A percentile compares a stretch with the other conserved stretches of the same genome.
Conservation (phyloP, 73 alveolate genomes). For the Durusdinium trenchii region DNA sequence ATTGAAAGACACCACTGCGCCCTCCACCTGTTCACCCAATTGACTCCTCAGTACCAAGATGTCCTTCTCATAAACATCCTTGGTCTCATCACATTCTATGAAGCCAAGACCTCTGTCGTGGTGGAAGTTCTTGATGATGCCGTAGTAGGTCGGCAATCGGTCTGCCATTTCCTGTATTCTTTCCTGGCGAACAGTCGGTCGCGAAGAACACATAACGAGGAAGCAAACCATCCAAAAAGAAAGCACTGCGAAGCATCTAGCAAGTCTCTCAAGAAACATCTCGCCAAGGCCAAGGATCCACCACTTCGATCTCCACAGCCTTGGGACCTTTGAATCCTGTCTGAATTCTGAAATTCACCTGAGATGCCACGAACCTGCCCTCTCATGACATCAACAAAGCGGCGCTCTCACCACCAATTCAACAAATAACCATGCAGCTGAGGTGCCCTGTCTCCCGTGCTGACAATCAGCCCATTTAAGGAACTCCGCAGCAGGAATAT, state of each 20-base stretch:
- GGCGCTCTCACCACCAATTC: background rate
- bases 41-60: slow-evolving; percentile 72
- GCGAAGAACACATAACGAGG: background rate
- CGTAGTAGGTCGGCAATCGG: slow-evolving; percentile 81
- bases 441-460: slow-evolving; percentile 75
- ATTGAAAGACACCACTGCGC: slow-evolving; percentile 72
- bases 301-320: slow-evolving; percentile 78
- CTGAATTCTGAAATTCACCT: slow-evolving; percentile 77
- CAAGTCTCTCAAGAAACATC: background rate
- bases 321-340: slow-evolving; percentile 88
- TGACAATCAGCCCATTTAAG: slow-evolving; percentile 59
- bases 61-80: slow-evolving; percentile 83
- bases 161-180: slow-evolving; percentile 84
- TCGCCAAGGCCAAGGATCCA: slow-evolving; percentile 26
- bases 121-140: slow-evolving; percentile 85
- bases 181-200: background rate
- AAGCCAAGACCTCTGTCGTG: slow-evolving; percentile 69
- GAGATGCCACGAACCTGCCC: background rate
- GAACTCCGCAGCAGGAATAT: slow-evolving; percentile 75
- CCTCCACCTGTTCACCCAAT: slow-evolving; percentile 56
- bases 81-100: slow-evolving; percentile 78
- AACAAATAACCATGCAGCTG: background rate
- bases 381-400: background rate
- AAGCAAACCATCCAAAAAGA: background rate
- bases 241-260: background rate